phyloP scores from a whole-genome alignment of 768 basidiomycete species.

The Agaricus bisporus region DNA sequence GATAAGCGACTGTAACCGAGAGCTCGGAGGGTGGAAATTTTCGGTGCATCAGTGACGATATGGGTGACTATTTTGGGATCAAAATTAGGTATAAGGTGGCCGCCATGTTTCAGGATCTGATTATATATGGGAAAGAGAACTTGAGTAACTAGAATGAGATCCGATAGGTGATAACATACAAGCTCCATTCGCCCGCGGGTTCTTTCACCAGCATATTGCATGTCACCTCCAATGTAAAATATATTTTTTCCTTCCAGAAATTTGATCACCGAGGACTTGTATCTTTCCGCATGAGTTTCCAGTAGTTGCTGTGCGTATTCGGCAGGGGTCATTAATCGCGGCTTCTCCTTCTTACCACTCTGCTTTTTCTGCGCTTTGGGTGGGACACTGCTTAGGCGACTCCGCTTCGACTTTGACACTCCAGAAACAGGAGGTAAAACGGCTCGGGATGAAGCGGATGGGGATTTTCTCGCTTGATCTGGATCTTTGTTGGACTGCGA shows the following conservation, averaged over 20 bases:
- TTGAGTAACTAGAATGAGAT: background rate
- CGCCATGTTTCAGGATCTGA: conserved; percentile 63
- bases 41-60: conserved; percentile 48
- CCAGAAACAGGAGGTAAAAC: conserved; percentile 11
- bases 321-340: conserved; percentile 35
- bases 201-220: conserved; percentile 39
- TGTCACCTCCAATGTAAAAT: conserved; percentile 56
- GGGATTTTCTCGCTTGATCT: conserved; percentile 19
- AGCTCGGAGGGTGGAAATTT: conserved; percentile 26
- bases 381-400: background rate
- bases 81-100: conserved; percentile 50
- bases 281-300: conserved; percentile 9
- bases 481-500: conserved; percentile 16
- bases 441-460: background rate
- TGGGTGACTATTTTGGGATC: conserved; percentile 57
- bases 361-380: conserved; percentile 17
- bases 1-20: conserved; percentile 43
- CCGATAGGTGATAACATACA: conserved; percentile 35
- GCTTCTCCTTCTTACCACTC: conserved; percentile 30
- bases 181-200: conserved; percentile 57
- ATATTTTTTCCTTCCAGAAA: conserved; percentile 50
- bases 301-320: conserved; percentile 49
- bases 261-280: conserved; percentile 14
- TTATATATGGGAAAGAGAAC: background rate
- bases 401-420: conserved; percentile 1